A percentile compares a stretch with the other conserved stretches of the same genome.
Conservation (phyloP, 495 filamentous ascomycete genomes). For the Pyronema domesticum region DNA sequence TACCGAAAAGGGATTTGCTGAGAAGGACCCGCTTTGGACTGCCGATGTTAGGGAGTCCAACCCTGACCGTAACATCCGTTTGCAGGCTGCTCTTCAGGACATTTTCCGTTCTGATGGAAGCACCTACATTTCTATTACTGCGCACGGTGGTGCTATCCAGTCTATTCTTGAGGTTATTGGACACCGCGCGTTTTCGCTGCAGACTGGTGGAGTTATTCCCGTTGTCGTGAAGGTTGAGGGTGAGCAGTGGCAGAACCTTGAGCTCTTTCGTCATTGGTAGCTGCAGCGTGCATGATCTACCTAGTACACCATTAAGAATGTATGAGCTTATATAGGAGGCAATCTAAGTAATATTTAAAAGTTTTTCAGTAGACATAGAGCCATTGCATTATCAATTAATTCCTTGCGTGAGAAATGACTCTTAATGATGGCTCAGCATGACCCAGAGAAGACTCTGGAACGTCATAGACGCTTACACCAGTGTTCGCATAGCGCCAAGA, state of each 20-base stretch:
- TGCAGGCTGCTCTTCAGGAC: conserved; percentile 39
- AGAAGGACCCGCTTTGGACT: conserved; percentile 44
- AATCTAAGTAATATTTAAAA: neutral
- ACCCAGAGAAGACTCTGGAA: conserved; percentile 2
- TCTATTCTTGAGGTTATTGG: conserved; percentile 30
- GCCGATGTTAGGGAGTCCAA: conserved; percentile 37
- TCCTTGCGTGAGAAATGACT: neutral
- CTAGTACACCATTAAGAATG: too few species aligned
- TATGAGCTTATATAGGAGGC: neutral
- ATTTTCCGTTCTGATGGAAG: conserved; percentile 43
- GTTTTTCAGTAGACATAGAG: neutral
- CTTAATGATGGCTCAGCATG: neutral
- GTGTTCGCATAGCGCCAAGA: neutral
- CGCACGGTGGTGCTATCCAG: conserved; percentile 31
- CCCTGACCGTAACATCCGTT: conserved; percentile 37
- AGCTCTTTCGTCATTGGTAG: too few species aligned
- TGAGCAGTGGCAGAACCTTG: neutral
- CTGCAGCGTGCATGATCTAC: too few species aligned
- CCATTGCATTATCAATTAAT: too few species aligned
- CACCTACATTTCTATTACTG: conserved; percentile 47
- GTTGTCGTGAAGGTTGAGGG: conserved; percentile 44
- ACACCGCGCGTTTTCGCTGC: conserved; percentile 42
- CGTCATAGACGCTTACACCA: neutral
- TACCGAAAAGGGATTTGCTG: conserved; percentile 46
- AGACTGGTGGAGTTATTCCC: conserved; percentile 52